phyloP scores from a whole-genome alignment of 108 stramenopile species.

The Cyclostephanos tholiformis region DNA sequence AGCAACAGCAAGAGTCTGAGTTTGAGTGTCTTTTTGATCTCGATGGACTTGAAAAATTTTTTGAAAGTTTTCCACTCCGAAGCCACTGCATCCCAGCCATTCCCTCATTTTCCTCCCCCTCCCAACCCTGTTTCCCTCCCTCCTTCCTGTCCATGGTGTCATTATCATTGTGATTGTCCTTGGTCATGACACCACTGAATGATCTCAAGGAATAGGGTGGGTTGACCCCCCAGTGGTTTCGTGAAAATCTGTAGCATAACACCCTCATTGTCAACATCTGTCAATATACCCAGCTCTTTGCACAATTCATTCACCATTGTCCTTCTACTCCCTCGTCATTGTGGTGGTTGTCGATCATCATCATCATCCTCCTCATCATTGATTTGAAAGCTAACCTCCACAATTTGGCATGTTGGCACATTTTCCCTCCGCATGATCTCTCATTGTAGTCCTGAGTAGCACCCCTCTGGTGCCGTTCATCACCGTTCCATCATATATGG shows the following conservation, averaged over 20 bases:
- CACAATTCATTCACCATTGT: constrained; percentile 41
- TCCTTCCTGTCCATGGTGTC: background rate
- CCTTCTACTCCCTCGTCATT: no score
- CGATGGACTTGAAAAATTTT: constrained; percentile 89
- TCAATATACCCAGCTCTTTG: constrained; percentile 81
- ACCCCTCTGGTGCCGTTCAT: constrained; percentile 54
- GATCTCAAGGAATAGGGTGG: constrained; percentile 88
- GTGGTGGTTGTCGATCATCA: background rate
- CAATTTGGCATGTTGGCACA: constrained; percentile 51
- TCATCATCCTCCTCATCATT: background rate
- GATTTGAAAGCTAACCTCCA: constrained; percentile 51
- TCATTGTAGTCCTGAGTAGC: constrained; percentile 40
- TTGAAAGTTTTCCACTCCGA: constrained; percentile 90
- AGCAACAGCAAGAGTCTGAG: no score
- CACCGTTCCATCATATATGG: constrained; percentile 53
- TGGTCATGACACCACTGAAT: constrained; percentile 79
- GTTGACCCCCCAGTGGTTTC: constrained; percentile 82
- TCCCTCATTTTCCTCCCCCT: constrained; percentile 26
- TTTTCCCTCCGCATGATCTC: constrained; percentile 12
- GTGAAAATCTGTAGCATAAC: constrained; percentile 89
- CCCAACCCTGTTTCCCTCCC: background rate
- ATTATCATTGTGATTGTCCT: constrained; percentile 39
- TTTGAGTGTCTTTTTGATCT: constrained; percentile 77
- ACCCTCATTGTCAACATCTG: constrained; percentile 89
- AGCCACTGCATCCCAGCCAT: constrained; percentile 86